Conservation (phyloP, 192 early-diverging fungal species). For the Gigaspora rosea region DNA sequence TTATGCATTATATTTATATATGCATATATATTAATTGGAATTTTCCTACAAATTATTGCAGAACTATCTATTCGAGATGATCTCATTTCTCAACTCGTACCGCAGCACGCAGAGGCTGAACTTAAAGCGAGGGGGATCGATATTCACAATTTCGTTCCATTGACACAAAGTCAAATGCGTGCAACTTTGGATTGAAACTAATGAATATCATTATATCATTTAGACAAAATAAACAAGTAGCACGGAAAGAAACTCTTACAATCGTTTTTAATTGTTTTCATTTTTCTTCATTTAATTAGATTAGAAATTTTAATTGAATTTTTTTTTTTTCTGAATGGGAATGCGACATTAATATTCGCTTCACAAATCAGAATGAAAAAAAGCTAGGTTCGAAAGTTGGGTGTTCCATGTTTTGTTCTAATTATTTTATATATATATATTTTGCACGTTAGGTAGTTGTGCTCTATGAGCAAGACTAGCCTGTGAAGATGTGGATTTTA, state of each 20-base stretch:
- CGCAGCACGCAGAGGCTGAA: conserved; percentile 70
- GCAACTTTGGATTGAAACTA: conserved; percentile 50
- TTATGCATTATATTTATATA: neutral
- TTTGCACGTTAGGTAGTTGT: neutral
- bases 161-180: conserved; percentile 48
- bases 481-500: too few relatives aligned
- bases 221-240: neutral
- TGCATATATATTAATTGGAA: neutral
- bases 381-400: neutral
- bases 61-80: conserved; percentile 90
- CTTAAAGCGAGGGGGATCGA: conserved; percentile 72
- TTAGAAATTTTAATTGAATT: conserved; percentile 15
- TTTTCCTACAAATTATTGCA: conserved; percentile 28
- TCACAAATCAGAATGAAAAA: conserved; percentile 9
- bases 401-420: neutral
- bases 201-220: neutral
- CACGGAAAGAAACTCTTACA: neutral
- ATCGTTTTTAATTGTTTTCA: neutral
- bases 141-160: conserved; percentile 69
- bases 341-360: neutral
- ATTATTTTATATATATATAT: neutral
- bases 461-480: too few relatives aligned
- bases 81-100: conserved; percentile 77
- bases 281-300: conserved; percentile 20
- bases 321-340: neutral